A percentile compares a stretch with the other conserved stretches of the same genome.
These are phyloP conservation scores for Clarireedia homoeocarpa DNA, from an alignment of 2,329 filamentous ascomycete genomes.

Conservation along the genomic window DNA sequence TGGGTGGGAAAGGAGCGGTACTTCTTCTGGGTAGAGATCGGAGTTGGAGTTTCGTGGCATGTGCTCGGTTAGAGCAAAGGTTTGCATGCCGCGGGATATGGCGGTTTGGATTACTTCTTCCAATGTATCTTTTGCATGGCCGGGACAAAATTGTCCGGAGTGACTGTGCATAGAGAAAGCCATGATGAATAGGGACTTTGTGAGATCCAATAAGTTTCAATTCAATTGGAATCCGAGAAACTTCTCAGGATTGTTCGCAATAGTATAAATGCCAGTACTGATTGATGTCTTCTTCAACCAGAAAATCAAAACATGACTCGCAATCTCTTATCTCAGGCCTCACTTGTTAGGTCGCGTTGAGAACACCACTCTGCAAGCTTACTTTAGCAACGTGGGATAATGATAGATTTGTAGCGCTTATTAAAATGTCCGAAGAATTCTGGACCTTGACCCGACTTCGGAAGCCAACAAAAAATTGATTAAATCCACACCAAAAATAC, in stretches of 20 bases:
- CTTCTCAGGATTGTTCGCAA: not conserved
- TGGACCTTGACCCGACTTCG: not conserved
- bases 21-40: conserved; percentile 92
- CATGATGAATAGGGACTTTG: conserved; percentile 46
- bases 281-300: not conserved
- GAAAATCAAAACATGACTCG: not conserved
- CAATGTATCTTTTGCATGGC: conserved; percentile 77
- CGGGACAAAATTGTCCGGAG: conserved; percentile 91
- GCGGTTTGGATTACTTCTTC: conserved; percentile 78
- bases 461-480: not conserved
- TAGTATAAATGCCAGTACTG: not conserved
- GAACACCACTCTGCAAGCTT: not conserved
- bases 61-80: conserved; percentile 87
- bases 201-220: not conserved
- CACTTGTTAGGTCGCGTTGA: not conserved
- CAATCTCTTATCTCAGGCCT: not conserved
- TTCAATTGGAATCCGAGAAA: not conserved
- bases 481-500: not conserved
- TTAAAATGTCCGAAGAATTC: not conserved
- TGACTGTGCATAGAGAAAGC: conserved; percentile 97
- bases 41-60: conserved; percentile 69
- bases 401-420: not conserved
- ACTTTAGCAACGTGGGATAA: not conserved
- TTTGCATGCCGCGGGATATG: conserved; percentile 69
- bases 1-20: conserved; percentile 26